Evolutionary conservation across 768 basidiomycete species (phyloP), one percentile per base, ranked within the genome.

Genomic region (Mycena vulgaris): DNA sequence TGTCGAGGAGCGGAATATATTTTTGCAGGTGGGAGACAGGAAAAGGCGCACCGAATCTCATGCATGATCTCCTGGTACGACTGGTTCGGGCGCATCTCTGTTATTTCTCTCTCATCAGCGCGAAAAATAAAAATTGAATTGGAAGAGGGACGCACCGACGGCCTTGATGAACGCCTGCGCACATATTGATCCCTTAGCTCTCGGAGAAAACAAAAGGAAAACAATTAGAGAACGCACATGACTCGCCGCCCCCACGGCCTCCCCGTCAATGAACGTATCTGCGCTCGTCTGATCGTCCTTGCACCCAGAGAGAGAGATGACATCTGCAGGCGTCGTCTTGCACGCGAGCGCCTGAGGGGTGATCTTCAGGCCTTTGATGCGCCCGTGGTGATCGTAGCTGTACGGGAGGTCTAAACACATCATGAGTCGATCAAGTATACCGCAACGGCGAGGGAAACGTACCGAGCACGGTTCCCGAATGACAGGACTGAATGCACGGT

Each of bases 211-310:
- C 21, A 17, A 61, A 66, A 35, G 27, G n/a, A 7, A 23, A 51
- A n/a, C 8, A 48, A 25, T 25, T 2, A 13, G n/a, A 48, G 23
- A 27, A 81, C 92, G 56, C 76, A 93, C 93, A 80, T 92, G 86
- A 78, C 92, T 93, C 91, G 94, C 94, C 5, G 93, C 93, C 3
- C 93, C 93, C 10, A 92, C 90, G 0, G 93, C 91, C 5, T 87
- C 82, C 27, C 91, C 91, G 30, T 83, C 85, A 28, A 86, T 82
- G 59, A 88, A 87, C 1, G 92, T 92, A 75, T 94, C 93, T 0
- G 91, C 90, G 75, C 92, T 94, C 0, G 88, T 93, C 78, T 93
- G 89, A 31, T 85, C 85, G 77, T 94, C 93, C 60, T 88, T 84
- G 75, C 93, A 93, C 23, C 88, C 92, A 19, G 92, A 89, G 78